Evolutionary conservation across 1,284 basidiomycete species (phyloP), one percentile per base, ranked within the genome.

Genomic region (Ceratobasidium sp.): DNA sequence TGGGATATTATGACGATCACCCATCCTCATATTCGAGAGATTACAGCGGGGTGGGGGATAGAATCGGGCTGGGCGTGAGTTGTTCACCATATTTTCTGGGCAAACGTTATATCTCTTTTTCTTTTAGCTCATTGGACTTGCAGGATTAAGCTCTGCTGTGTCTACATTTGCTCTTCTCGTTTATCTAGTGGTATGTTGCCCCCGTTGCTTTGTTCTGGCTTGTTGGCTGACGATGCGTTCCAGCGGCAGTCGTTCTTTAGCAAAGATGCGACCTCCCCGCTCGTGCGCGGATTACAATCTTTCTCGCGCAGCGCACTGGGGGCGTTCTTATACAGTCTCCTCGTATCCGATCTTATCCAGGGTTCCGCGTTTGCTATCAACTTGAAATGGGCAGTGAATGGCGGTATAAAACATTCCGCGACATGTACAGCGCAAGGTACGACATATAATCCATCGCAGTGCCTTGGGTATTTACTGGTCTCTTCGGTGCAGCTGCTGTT

Each of bases 251-350:
- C 51, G 8, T 43, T 71, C 41, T 71, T 71, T 39, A 58, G 53
- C 9, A 71, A 37, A 59, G 31, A 71, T n/a, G 29, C 46, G 19
- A 54, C 19, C 14, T 14, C 9, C 11, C 66, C 66, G 11, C 31
- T 71, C n/a, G 66, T 71, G 9, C 66, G 66, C 31, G 66, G 66
- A 1, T 41, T 71, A 13, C 53, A 53, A 19, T 71, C 66, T 11
- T 71, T 71, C 16, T 29, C 54, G 14, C 66, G 66, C 19, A 71
- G 66, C 27, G 66, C 66, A n/a, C 31, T 71, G 41, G 66, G 66
- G 24, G 66, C 27, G 19, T 71, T 58, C 34, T 24, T 71, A 0
- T 43, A 46, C 29, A 58, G 66, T 37, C 54, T 71, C 27, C 54
- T 71, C 41, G 34, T 71, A 29, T 71, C 31, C 39, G 66, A 71